Conservation (phyloP, 208 protist genomes). For the Crithidia mellificae region DNA sequence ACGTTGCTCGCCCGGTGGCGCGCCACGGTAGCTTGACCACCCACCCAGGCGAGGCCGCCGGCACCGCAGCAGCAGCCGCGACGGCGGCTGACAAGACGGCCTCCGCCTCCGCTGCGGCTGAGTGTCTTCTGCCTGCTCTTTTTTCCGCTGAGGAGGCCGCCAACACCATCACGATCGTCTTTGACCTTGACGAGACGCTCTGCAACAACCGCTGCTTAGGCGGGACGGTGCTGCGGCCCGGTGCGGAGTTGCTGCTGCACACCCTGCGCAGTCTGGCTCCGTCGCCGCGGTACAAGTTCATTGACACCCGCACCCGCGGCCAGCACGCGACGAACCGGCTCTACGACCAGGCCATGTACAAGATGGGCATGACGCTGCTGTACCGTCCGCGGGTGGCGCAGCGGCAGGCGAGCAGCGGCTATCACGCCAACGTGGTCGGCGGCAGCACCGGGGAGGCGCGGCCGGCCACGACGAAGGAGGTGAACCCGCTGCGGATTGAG, state of each 20-base stretch:
- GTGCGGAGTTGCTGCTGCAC: conserved; percentile 59
- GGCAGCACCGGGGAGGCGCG: conserved; percentile 28
- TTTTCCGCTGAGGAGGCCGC: conserved; percentile 41
- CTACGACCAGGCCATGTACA: conserved; percentile 45
- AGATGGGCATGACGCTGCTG: conserved; percentile 30
- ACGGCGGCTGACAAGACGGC: conserved; percentile 3
- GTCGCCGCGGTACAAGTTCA: conserved; percentile 40
- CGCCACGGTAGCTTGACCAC: background rate
- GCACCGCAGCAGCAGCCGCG: background rate
- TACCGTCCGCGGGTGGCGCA: conserved; percentile 32
- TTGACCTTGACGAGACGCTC: conserved; percentile 92
- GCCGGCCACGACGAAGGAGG: conserved; percentile 24
- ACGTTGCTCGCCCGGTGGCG: background rate
- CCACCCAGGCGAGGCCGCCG: background rate
- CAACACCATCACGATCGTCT: conserved; percentile 83
- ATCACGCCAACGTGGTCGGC: conserved; percentile 14
- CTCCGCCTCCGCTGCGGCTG: background rate
- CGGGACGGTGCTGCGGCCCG: conserved; percentile 68
- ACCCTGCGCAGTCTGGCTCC: conserved; percentile 51
- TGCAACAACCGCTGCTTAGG: conserved; percentile 80
- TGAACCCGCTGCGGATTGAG: conserved; percentile 59
- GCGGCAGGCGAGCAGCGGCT: conserved; percentile 22
- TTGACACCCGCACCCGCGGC: conserved; percentile 11
- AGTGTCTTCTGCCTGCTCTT: conserved; percentile 49
- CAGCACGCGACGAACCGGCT: conserved; percentile 42